phyloP scores from a whole-genome alignment of 2,329 filamentous ascomycete species.

The Aureobasidium sp. region DNA sequence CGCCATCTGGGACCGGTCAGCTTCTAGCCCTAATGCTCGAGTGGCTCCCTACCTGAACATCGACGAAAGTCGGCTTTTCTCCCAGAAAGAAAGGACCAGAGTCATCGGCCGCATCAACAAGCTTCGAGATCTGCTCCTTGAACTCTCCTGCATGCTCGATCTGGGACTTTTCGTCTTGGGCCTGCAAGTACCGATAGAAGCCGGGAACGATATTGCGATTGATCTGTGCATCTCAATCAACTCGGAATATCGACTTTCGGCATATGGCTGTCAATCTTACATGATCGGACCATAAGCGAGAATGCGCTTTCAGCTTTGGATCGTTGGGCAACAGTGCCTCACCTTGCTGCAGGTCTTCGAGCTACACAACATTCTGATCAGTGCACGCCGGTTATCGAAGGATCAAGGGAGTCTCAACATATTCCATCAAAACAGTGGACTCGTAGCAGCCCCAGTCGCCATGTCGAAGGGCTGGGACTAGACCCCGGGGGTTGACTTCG shows the following conservation, averaged over 20 bases:
- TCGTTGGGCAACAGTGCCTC: conserved; percentile 58
- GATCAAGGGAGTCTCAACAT: conserved; percentile 42
- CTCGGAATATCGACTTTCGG: conserved; percentile 23
- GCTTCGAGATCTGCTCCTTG: conserved; percentile 56
- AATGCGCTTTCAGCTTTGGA: conserved; percentile 63
- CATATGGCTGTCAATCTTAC: conserved; percentile 34
- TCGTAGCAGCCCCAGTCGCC: conserved; percentile 79
- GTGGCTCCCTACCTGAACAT: conserved; percentile 38
- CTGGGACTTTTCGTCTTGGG: conserved; percentile 54
- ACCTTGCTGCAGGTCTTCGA: conserved; percentile 64
- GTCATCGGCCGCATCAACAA: conserved; percentile 51
- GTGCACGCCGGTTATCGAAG: background rate
- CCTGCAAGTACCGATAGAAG: conserved; percentile 68
- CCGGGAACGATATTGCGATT: conserved; percentile 60
- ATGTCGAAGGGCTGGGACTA: conserved; percentile 70
- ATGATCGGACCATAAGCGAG: conserved; percentile 74
- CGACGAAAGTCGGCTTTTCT: conserved; percentile 54
- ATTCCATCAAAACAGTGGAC: conserved; percentile 77
- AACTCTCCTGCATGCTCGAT: conserved; percentile 54
- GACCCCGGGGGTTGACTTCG: conserved; percentile 67
- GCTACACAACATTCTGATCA: conserved; percentile 20
- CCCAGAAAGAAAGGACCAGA: conserved; percentile 66
- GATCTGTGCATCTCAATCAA: background rate
- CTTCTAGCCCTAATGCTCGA: background rate
- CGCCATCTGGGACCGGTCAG: conserved; percentile 49